Conservation (phyloP, 2,329 filamentous ascomycete genomes). For the Karstenula rhodostoma region DNA sequence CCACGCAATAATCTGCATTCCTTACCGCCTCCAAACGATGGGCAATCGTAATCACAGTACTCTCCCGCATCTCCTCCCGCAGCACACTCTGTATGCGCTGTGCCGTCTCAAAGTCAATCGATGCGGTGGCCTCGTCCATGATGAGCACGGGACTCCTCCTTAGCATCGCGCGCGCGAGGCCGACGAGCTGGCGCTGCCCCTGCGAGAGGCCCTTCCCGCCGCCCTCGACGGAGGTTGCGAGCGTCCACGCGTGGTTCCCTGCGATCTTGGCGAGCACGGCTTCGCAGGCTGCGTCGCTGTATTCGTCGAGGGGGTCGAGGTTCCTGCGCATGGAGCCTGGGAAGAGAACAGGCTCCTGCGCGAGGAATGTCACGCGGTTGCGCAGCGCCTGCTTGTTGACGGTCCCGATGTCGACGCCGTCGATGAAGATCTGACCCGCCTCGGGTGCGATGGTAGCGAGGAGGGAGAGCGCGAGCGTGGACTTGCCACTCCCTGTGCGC, state of each 20-base stretch:
- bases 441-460: constrained; percentile 63
- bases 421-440: constrained; percentile 65
- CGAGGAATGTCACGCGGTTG: constrained; percentile 70
- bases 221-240: constrained; percentile 65
- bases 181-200: constrained; percentile 71
- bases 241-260: constrained; percentile 62
- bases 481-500: constrained; percentile 80
- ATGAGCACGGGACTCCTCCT: constrained; percentile 68
- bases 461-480: constrained; percentile 72
- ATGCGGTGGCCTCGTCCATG: constrained; percentile 72
- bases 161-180: constrained; percentile 69
- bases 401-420: constrained; percentile 66
- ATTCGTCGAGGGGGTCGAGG: constrained; percentile 67
- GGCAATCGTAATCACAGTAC: constrained; percentile 71
- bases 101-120: constrained; percentile 69
- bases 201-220: constrained; percentile 70
- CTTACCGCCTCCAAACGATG: constrained; percentile 70
- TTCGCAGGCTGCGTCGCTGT: constrained; percentile 63
- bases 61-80: constrained; percentile 63
- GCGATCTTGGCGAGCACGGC: constrained; percentile 64
- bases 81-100: constrained; percentile 63
- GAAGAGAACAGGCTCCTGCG: constrained; percentile 73
- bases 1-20: constrained; percentile 64
- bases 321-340: constrained; percentile 68
- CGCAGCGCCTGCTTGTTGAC: constrained; percentile 68